Evolutionary conservation across 257 asterid species (phyloP).

Genomic region (Solanum stenotomum): DNA sequence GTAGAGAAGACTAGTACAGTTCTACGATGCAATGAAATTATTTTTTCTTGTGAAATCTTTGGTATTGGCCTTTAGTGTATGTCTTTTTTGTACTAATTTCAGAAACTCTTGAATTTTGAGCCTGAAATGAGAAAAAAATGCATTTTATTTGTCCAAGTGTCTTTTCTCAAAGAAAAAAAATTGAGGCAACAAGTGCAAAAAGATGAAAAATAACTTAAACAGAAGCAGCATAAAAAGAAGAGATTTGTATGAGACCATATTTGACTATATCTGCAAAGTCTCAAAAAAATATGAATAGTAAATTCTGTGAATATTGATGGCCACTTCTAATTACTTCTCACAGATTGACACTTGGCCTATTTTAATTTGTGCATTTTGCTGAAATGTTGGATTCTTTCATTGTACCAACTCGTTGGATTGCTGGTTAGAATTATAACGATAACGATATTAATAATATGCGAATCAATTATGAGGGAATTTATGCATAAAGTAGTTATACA

Average conservation of each 20-base stretch:
- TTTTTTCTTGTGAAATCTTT: neutral
- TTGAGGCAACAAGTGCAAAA: neutral
- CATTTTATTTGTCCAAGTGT: neutral
- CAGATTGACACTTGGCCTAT: neutral
- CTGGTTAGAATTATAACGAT: neutral
- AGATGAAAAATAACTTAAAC: neutral
- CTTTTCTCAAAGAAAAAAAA: neutral
- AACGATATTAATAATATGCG: too few relatives aligned
- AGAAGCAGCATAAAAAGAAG: neutral
- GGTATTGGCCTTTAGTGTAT: neutral
- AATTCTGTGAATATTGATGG: neutral
- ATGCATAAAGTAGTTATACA: too few relatives aligned
- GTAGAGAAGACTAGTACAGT: neutral
- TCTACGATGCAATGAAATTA: neutral
- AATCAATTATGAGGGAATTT: rapidly evolving
- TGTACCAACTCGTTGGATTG: rapidly evolving
- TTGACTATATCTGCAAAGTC: neutral
- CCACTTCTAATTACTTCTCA: neutral
- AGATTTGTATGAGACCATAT: neutral
- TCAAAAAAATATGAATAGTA: neutral
- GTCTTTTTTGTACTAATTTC: neutral
- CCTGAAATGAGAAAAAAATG: neutral
- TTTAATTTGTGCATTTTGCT: neutral
- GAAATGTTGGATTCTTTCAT: neutral
- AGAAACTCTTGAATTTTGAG: neutral